Base-by-base conservation (phyloP, 2,329 filamentous ascomycete species). In the Didymella pinodella region DNA sequence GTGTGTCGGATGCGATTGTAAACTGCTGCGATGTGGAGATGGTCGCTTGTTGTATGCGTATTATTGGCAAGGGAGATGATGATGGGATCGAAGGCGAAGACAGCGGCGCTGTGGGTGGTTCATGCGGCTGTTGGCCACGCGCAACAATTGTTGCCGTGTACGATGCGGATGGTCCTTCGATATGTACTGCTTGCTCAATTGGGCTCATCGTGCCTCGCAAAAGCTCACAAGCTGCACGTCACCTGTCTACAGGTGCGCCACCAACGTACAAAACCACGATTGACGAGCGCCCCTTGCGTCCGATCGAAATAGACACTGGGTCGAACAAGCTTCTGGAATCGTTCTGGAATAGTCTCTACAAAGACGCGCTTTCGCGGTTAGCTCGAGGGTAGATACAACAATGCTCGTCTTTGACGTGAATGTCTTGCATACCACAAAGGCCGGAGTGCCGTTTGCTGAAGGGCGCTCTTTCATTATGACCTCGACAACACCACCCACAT, bases 11-110 rank as follows among this genome's bases (percentile, higher is more conserved):
- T 1, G 56, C 26, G 25, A 59, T 38, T 2, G 56, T 59, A 47
- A 54, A 59, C 20, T 40, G 56, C 47, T 59, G 56, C 26, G 50
- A 34, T n/a, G 26, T 40, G 32, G 51, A 59, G 10, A 59, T 48
- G 20, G 57, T 60, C 8, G 57, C 57, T 36, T 60, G 57, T 52
- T 55, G 57, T 55, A 60, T 60, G 12, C 57, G 53, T 22, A 20
- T 1, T 20, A 46, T 59, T 34, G 50, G 46, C 45, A 50, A 47
- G 51, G 56, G 56, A 54, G 54, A 41, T 10, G 32, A n/a, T 22
- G 44, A 47, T 29, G 50, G 50, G n/a, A 16, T 16, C n/a, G 32
- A 36, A 36, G 32, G 31, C 28, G 28, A 29, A 10, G 28, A 4
- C 28, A 29, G 28, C 7, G 28, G 31, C 32, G 32, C n/a, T 16